These are phyloP conservation scores for Peniophora sp. DNA, from an alignment of 1,284 basidiomycete genomes.

Conservation along the genomic window DNA sequence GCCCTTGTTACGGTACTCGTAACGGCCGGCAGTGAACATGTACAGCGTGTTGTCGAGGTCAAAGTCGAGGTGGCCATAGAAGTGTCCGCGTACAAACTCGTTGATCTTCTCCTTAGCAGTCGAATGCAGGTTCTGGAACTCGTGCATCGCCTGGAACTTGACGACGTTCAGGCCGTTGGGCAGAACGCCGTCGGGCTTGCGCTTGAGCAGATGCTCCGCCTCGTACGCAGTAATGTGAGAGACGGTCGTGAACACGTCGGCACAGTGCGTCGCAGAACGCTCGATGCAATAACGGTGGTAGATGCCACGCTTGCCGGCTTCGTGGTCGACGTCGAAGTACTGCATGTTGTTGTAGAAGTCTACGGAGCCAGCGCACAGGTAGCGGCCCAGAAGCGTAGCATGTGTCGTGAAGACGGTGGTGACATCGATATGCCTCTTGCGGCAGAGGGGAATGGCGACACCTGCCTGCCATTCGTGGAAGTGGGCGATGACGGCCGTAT, in stretches of 20 bases:
- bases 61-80: slow-evolving; percentile 96
- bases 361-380: slow-evolving; percentile 94
- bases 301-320: slow-evolving; percentile 97
- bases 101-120: slow-evolving; percentile 94
- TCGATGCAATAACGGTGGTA: slow-evolving; percentile 93
- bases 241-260: slow-evolving; percentile 98
- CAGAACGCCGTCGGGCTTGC: slow-evolving; percentile 97
- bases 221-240: slow-evolving; percentile 98
- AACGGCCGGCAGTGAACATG: slow-evolving; percentile 98
- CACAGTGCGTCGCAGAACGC: slow-evolving; percentile 88
- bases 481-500: slow-evolving; percentile 88
- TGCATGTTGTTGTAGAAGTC: slow-evolving; percentile 99
- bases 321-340: slow-evolving; percentile 99
- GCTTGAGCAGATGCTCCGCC: slow-evolving; percentile 90
- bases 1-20: slow-evolving; percentile 99
- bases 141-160: slow-evolving; percentile 93
- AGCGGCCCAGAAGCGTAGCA: slow-evolving; percentile 96
- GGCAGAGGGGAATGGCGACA: slow-evolving; percentile 90
- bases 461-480: slow-evolving; percentile 99
- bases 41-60: slow-evolving; percentile 96
- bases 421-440: slow-evolving; percentile 95
- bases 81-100: slow-evolving; percentile 95
- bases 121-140: slow-evolving; percentile 95
- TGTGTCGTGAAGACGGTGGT: slow-evolving; percentile 98
- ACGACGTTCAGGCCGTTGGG: slow-evolving; percentile 97